phyloP scores from a whole-genome alignment of 208 protist genomes.

The Wallacemonas rigidus region DNA sequence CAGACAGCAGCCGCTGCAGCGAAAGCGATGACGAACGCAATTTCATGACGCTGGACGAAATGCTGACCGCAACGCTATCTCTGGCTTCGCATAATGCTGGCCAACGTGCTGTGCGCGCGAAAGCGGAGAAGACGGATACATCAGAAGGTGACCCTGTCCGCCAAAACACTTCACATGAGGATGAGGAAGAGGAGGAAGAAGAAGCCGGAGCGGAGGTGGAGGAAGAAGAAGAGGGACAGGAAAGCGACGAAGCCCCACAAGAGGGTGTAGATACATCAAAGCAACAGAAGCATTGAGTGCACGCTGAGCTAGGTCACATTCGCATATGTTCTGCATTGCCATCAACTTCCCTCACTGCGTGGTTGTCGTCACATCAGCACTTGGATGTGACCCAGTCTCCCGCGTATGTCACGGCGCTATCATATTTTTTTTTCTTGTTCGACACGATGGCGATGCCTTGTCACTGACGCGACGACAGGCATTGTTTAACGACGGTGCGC shows the following conservation, averaged over 20 bases:
- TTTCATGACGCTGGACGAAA: slow-evolving; percentile 33
- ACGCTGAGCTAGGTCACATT: too few relatives aligned
- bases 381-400: too few relatives aligned
- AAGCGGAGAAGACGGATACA: neutral
- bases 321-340: too few relatives aligned
- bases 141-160: neutral
- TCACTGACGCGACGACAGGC: too few relatives aligned
- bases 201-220: neutral
- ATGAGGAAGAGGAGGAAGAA: slow-evolving; percentile 8
- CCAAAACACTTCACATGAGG: neutral
- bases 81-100: slow-evolving; percentile 15
- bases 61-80: slow-evolving; percentile 16
- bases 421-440: too few relatives aligned
- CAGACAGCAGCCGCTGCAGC: slow-evolving; percentile 16
- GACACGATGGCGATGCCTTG: too few relatives aligned
- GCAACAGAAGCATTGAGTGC: neutral
- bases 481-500: too few relatives aligned
- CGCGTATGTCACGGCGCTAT: too few relatives aligned
- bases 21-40: slow-evolving; percentile 6
- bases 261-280: neutral
- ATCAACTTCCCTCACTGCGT: too few relatives aligned
- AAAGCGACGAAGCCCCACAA: neutral
- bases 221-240: neutral
- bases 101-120: neutral
- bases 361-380: too few relatives aligned